Base-by-base conservation (phyloP, 306 rosid species). In the Corylus avellana region DNA sequence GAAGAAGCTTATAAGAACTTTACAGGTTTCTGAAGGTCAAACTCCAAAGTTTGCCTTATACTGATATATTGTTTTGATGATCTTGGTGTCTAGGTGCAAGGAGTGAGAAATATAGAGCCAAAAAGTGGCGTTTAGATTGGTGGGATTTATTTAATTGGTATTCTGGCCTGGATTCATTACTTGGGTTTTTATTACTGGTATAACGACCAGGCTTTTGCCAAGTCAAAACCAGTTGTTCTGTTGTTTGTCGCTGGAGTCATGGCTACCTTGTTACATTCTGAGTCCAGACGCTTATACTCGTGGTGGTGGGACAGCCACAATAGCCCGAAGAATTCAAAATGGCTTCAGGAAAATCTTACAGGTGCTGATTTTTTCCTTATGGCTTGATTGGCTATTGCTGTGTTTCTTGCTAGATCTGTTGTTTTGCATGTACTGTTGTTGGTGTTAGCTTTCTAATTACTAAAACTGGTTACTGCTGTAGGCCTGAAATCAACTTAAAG, bases 291-390 rank as follows among this genome's bases (percentile, higher is more conserved):
- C 73, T 81, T 96, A 72, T 96, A 96, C 84, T 96, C 99, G 74
- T 96, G 99, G 99, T 96, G 99, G 99, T 96, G 99, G 99, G 99
- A 96, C 77, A 96, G 99, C 78, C 99, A 96, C 85, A 91, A 87
- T 73, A 89, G 96, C 82, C 99, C 99, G 44, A 93, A 90, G 82
- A 93, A 91, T 83, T 96, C 99, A 4, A 96, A 93, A 90, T 96
- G 99, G 99, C 98, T 96, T 78, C 98, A 93, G 87, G 99, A 96
- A 56, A 93, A 96, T 79, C 99, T 96, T 77, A 87, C 92, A 85
- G 99, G 99, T 93, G 51, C 62, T 67, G 78, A 63, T 49, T 49
- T 75, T 78, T 73, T 68, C 58, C 68, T 37, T 66, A n/a, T 37
- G 49, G 27, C 68, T 85, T 61, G 12, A 58, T 63, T 59, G 11